Percentiles rank a stretch among this genome's conserved stretches.
Conservation (phyloP, 805 yeast species). For the Wickerhamiella qilinensis region DNA sequence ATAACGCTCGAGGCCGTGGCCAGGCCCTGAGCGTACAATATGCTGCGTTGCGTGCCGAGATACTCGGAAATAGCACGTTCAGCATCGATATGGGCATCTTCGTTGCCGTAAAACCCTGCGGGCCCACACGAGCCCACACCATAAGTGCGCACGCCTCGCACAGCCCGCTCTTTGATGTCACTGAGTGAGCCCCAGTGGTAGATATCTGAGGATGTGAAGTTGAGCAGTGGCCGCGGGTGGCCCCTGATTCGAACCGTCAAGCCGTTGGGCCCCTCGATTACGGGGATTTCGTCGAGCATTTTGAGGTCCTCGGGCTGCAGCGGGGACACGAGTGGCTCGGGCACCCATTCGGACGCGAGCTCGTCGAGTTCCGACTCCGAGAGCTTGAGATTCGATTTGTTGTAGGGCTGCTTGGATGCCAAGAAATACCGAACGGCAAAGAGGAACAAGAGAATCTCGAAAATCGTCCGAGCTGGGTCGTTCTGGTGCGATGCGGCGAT, state of each 20-base stretch:
- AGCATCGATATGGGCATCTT: constrained; percentile 70
- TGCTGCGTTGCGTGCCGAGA: constrained; percentile 61
- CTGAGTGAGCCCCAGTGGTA: constrained; percentile 40
- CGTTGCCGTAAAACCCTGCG: constrained; percentile 92
- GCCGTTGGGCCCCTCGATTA: constrained; percentile 39
- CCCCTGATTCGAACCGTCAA: constrained; percentile 20
- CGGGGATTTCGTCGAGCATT: constrained; percentile 50
- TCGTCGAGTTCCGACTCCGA: constrained; percentile 53
- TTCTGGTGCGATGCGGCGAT: constrained; percentile 75
- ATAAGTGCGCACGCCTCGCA: constrained; percentile 39
- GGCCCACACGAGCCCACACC: constrained; percentile 99
- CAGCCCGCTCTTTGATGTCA: constrained; percentile 36
- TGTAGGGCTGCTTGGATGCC: constrained; percentile 60
- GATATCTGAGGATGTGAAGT: constrained; percentile 59
- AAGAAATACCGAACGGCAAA: constrained; percentile 75
- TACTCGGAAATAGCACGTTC: constrained; percentile 62
- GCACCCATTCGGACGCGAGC: constrained; percentile 79
- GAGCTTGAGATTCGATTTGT: constrained; percentile 44
- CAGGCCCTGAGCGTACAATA: constrained; percentile 86
- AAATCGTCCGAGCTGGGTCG: constrained; percentile 79
- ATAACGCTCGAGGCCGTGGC: constrained; percentile 74
- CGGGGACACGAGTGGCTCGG: constrained; percentile 60
- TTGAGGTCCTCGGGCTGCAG: constrained; percentile 37
- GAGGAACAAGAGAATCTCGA: constrained; percentile 60
- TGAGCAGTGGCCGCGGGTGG: constrained; percentile 30